Percentiles rank a stretch among this genome's conserved stretches.
Conservation (phyloP, 441 rosid species). For the Populus hybrid region DNA sequence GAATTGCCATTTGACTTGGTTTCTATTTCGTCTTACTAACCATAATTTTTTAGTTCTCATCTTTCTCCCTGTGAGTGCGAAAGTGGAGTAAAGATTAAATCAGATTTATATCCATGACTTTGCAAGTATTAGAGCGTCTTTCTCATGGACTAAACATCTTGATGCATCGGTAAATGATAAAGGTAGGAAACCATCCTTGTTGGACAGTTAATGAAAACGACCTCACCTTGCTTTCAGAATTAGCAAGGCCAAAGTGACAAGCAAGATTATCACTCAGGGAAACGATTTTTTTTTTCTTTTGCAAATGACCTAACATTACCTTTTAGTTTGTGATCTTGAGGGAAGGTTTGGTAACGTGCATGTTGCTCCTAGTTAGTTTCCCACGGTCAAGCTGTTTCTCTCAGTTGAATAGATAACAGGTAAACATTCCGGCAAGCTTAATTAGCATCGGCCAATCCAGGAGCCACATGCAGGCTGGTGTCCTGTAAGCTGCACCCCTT, state of each 20-base stretch:
- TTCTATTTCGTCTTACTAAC: conserved; percentile 5
- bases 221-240: too few relatives aligned
- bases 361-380: background rate
- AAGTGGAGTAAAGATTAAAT: conserved; percentile 7
- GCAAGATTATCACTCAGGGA: background rate
- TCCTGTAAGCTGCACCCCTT: background rate
- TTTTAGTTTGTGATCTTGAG: background rate
- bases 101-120: background rate
- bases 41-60: conserved; percentile 11
- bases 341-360: background rate
- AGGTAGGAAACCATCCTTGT: conserved; percentile 41
- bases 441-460: too few relatives aligned
- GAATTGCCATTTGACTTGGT: conserved; percentile 18
- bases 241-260: conserved; percentile 13
- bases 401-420: too few relatives aligned
- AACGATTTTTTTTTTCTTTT: background rate
- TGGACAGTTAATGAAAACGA: conserved; percentile 25
- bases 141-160: background rate
- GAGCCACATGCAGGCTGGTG: background rate
- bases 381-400: too few relatives aligned
- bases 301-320: background rate
- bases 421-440: background rate
- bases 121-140: background rate
- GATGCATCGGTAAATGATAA: conserved; percentile 8
- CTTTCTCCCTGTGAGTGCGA: conserved; percentile 4